Base-by-base conservation (phyloP, 495 filamentous ascomycete species). In the Penicillium longicatenatum region DNA sequence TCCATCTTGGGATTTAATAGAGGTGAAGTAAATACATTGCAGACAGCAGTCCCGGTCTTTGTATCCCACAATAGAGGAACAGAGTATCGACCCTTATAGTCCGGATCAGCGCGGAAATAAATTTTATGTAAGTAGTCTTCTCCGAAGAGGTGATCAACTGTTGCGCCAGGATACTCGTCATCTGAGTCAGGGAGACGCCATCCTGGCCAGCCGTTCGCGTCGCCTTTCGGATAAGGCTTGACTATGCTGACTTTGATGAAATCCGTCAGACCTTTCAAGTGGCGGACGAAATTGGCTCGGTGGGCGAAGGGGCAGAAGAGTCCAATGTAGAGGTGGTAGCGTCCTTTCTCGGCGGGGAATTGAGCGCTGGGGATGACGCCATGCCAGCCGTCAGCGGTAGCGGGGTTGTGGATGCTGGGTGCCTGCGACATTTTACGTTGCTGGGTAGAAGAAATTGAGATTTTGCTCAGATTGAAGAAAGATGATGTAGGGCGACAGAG, bases 261-360 rank as follows among this genome's bases (percentile, higher is more conserved):
- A 11, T 84, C 76, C 48, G 89, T 84, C 0, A 96, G 79, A 12
- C 91, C 90, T 74, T 94, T 94, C 47, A 96, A 80, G 42, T 87
- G 78, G 47, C 87, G 85, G 4, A 83, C 58, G 45, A 82, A 68
- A 53, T 80, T 79, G 7, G 58, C 79, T n/a, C 81, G 85, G 54
- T 87, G 89, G 2, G 91, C 90, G 50, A 82, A 85, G 24, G 81
- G 82, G 57, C 82, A 84, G 71, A 83, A 84, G 19, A 81, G 70
- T 8, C 79, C 78, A 63, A 91, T 81, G 66, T 91, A 94, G 53
- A 94, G 82, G 63, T 92, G 89, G 68, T 93, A 93, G 45, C 90
- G 81, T 50, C 79, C 84, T 60, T 79, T 81, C 66, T 91, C 87
- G 14, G 89, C 72, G 4, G 89, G 84, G 73, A 90, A 95, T 67